These are phyloP conservation scores for Arthrinium puccinioides DNA, from an alignment of 2,329 filamentous ascomycete species.

Conservation along the genomic window DNA sequence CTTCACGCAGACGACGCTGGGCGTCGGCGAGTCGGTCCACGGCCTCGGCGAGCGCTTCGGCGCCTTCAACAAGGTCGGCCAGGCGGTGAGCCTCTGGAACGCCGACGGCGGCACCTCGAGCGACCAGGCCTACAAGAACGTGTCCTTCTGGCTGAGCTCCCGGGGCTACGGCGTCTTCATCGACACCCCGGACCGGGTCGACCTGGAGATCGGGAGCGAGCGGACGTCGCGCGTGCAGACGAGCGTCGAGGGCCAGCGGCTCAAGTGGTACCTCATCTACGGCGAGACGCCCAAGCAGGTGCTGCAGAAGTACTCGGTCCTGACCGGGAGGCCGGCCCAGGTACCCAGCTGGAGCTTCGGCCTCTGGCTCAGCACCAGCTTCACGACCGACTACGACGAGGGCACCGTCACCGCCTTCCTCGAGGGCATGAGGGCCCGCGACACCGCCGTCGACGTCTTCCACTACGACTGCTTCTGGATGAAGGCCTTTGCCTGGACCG, in stretches of 20 bases:
- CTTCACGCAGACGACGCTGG: constrained; percentile 47
- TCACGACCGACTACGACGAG: constrained; percentile 68
- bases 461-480: constrained; percentile 78
- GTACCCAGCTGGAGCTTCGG: constrained; percentile 71
- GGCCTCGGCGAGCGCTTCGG: constrained; percentile 73
- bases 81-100: constrained; percentile 59
- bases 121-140: constrained; percentile 67
- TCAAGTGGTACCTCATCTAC: constrained; percentile 70
- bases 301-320: constrained; percentile 55
- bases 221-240: constrained; percentile 65
- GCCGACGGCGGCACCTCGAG: constrained; percentile 58
- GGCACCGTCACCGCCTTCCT: constrained; percentile 60
- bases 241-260: constrained; percentile 57
- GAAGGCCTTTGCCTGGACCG: constrained; percentile 67
- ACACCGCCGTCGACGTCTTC: constrained; percentile 63
- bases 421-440: constrained; percentile 58
- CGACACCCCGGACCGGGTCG: constrained; percentile 61
- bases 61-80: constrained; percentile 69
- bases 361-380: constrained; percentile 70
- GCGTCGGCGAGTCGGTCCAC: constrained; percentile 60
- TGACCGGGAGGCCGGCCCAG: constrained; percentile 58
- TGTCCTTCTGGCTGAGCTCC: constrained; percentile 63
- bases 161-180: constrained; percentile 73
- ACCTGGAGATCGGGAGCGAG: constrained; percentile 68
- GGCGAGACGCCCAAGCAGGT: constrained; percentile 67